Conservation (phyloP, 73 alveolate species). For the Paramecium octaurelia region DNA sequence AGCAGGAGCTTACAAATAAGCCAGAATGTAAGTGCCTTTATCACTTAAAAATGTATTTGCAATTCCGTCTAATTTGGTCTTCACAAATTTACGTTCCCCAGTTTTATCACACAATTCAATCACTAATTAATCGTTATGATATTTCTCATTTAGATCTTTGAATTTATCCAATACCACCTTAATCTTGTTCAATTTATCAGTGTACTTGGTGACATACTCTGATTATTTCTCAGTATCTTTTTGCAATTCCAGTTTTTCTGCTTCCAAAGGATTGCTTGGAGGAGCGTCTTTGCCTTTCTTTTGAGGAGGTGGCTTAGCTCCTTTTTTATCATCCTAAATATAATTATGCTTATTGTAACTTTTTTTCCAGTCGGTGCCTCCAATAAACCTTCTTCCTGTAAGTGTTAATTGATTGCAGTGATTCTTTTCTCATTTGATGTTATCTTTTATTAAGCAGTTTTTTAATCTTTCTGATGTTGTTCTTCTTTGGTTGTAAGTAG, state of each 20-base stretch:
- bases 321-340: constrained; percentile 27
- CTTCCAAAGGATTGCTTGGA: constrained; percentile 60
- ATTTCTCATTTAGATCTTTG: constrained; percentile 47
- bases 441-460: neutral
- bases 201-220: constrained; percentile 32
- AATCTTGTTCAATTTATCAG: constrained; percentile 42
- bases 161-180: constrained; percentile 3
- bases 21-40: constrained; percentile 54
- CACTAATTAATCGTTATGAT: constrained; percentile 26
- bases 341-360: neutral
- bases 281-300: constrained; percentile 60
- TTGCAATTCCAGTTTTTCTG: constrained; percentile 40
- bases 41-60: constrained; percentile 61
- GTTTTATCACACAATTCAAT: constrained; percentile 55
- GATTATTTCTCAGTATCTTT: constrained; percentile 53
- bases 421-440: constrained; percentile 41
- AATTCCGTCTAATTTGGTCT: constrained; percentile 44
- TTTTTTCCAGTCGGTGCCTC: constrained; percentile 52
- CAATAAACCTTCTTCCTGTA: constrained; percentile 40
- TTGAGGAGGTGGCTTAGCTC: constrained; percentile 57
- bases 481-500: constrained; percentile 53
- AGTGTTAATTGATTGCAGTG: neutral
- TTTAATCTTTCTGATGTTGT: constrained; percentile 48
- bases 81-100: constrained; percentile 60
- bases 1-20: constrained; percentile 25